Base-by-base conservation (phyloP, 2,329 filamentous ascomycete genomes). In the Anisogramma anomala region DNA sequence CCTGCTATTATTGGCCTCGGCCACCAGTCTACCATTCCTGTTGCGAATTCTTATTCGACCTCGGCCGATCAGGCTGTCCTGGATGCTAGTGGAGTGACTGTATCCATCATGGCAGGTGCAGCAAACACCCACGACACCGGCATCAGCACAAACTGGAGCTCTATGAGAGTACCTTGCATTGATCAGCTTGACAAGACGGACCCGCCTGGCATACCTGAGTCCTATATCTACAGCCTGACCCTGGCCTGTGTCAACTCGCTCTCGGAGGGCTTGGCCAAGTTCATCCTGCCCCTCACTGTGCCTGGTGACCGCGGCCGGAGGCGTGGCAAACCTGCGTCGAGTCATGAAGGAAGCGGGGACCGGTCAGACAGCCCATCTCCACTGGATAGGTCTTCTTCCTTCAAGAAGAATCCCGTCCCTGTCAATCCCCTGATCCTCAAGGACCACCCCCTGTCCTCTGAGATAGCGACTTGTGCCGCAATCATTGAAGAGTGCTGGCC, bases 401-500 rank as follows among this genome's bases (percentile, higher is more conserved):
- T 79, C 54, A 82, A 81, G 52, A 83, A 77, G 53, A 82, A 83
- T 39, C 82, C 82, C 1, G 72, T 89, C 11, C 85, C 87, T 1
- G 64, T 89, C 14, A 98, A 98, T 57, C 91, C 91, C 2, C 65
- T 98, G 3, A 70, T 71, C 1, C 61, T 94, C 6, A 75, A 80
- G 46, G 77, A 82, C 28, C 84, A 93, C 54, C 73, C 83, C 1
- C 68, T 86, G 7, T 71, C 79, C 39, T 58, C 68, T 1, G 82
- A 86, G 36, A 77, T 96, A 42, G 76, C 79, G 53, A 77, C 78
- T 2, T 89, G 85, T 52, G 85, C 86, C 10, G 73, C 73, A 8
- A 82, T 98, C 41, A 82, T 98, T 18, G 85, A 93, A 3, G 74
- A 84, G 50, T 96, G 89, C 58, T 98, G 91, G 91, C 91, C 91